Evolutionary conservation across 2,329 filamentous ascomycete species (phyloP), one percentile per base, ranked within the genome.

Genomic region (Colletotrichum sp.): DNA sequence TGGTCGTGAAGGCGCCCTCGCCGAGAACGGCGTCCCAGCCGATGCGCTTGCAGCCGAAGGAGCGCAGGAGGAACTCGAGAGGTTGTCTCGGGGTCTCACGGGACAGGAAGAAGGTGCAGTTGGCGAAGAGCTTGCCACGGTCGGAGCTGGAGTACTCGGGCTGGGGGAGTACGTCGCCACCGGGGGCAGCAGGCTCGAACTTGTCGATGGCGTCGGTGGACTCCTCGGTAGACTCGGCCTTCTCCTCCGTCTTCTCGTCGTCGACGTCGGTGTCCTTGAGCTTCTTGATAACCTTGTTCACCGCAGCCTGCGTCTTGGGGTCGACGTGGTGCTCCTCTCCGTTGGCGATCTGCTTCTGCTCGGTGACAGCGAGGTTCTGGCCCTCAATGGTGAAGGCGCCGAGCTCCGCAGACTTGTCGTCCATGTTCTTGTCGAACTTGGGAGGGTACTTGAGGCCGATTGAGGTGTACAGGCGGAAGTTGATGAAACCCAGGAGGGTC

Each of bases 31-130:
- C 90, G 82, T 99, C 96, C 97, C 97, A 99, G 57, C 96, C 97
- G 79, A 99, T 94, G 60, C 96, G 92, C 88, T 96, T 98, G 89
- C 96, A 99, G 78, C 97, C 97, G 82, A 99, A 99, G 5, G 96
- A 92, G 82, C 96, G 94, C 69, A 99, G 91, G 71, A 99, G 91
- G 83, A 99, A 98, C 84, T 99, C 97, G 26, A 99, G 89, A 4
- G 97, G 93, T 79, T 96, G 94, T 79, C 96, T 92, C 16, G 97
- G 97, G 5, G 96, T 96, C 87, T 99, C 97, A 81, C 97, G 94
- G 49, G 96, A 98, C 59, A 99, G 91, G 87, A 94, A 99, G 87
- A 99, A 93, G 36, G 96, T 98, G 85, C 94, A 96, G 76, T 95
- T 93, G 36, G 95, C 92, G 85, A 99, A 99, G 49, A 99, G 90